Percentiles rank a stretch among this genome's conserved stretches.
These are phyloP conservation scores for Debaryomyces tyrocola DNA, from an alignment of 805 yeast species.

Conservation along the genomic window DNA sequence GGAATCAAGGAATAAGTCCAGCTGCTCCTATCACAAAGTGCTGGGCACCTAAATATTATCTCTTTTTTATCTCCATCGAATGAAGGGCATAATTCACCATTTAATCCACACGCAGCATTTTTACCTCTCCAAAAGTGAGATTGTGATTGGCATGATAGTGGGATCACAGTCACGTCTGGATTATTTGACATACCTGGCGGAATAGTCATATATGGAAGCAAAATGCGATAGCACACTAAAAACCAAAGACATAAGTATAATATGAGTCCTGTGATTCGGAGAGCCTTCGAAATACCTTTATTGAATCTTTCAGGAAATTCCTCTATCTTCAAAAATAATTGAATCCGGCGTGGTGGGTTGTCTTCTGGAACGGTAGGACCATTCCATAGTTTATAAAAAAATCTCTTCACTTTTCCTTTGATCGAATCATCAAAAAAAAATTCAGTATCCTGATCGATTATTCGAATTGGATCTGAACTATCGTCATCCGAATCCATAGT, in stretches of 20 bases:
- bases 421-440: constrained; percentile 1
- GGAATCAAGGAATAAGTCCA: constrained; percentile 74
- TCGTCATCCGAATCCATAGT: not conserved
- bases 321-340: constrained; percentile 27
- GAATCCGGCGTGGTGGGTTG: constrained; percentile 43
- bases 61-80: constrained; percentile 39
- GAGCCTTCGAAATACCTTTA: constrained; percentile 20
- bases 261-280: constrained; percentile 28
- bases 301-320: constrained; percentile 41
- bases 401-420: constrained; percentile 8
- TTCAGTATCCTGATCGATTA: not conserved
- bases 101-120: constrained; percentile 71
- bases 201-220: constrained; percentile 47
- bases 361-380: constrained; percentile 56
- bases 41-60: constrained; percentile 76
- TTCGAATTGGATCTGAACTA: not conserved
- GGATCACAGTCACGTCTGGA: constrained; percentile 28
- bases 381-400: constrained; percentile 44
- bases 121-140: constrained; percentile 69
- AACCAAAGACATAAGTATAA: constrained; percentile 51
- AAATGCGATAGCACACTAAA: constrained; percentile 31
- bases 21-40: constrained; percentile 77
- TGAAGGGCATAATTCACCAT: constrained; percentile 60
- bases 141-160: constrained; percentile 51
- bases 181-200: constrained; percentile 32